Base-by-base conservation (phyloP, 768 basidiomycete species). In the Mycena amicta region DNA sequence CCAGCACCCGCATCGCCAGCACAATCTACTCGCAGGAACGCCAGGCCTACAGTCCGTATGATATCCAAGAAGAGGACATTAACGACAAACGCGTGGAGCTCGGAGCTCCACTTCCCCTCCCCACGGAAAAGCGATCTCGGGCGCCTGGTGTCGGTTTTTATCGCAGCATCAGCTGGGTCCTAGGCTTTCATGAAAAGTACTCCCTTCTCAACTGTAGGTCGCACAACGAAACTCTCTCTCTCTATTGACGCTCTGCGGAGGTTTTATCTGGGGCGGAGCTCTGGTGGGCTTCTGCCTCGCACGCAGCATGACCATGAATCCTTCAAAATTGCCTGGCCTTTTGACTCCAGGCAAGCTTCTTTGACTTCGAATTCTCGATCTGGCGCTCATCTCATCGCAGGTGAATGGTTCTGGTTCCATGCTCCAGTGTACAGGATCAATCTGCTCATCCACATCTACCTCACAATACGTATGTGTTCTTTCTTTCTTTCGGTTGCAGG, bases 391-490 rank as follows among this genome's bases (percentile, higher is more conserved):
- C 39, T 29, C 28, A 5, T 27, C 29, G 28, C n/a, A 67, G 69
- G 69, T 18, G 70, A 69, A 63, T 71, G 63, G 60, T 67, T 66
- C 52, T 69, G 67, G 70, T 68, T 67, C 55, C 45, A 50, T 3
- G 45, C 57, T 33, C 43, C 55, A 29, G 20, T 65, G 25, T 71
- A 64, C 57, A 66, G 65, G 18, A 27, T 58, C 15, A 68, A 64
- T 33, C 55, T 66, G 18, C 61, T 67, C 30, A 60, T 71, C 16
- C 70, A 71, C 41, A 69, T 71, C 37, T 68, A 69, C 55, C 47
- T 67, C 8, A 59, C 70, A 2, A 67, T 65, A 4, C n/a, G 70
- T 71, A 57, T 6, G 67, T 61, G 11, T 16, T 23, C 6, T 27
- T 37, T 52, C 13, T 26, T 20, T 33, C 4, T 33, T 25, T 15